These are phyloP conservation scores for Teunomyces aglyptinius DNA, from an alignment of 805 yeast genomes.

Conservation along the genomic window DNA sequence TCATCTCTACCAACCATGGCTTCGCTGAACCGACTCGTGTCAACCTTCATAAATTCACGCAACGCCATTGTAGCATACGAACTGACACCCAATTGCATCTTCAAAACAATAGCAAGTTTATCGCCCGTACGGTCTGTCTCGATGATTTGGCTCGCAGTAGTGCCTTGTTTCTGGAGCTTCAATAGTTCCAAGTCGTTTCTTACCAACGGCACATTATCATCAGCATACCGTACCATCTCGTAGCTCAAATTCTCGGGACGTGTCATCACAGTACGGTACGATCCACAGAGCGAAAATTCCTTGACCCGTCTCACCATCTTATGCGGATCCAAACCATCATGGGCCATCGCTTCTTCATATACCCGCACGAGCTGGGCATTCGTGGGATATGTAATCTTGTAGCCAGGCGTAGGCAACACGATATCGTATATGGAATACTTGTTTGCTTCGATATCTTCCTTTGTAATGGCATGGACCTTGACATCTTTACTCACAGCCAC, in stretches of 20 bases:
- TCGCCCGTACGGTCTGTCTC: conserved; percentile 23
- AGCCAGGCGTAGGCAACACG: conserved; percentile 96
- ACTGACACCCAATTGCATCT: conserved; percentile 76
- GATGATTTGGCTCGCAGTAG: conserved; percentile 22
- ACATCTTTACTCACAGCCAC: conserved; percentile 52
- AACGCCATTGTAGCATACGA: conserved; percentile 98
- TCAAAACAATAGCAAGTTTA: conserved; percentile 69
- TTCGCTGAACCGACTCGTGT: conserved; percentile 47
- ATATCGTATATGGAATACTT: conserved; percentile 73
- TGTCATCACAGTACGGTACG: conserved; percentile 73
- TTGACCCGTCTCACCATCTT: conserved; percentile 80
- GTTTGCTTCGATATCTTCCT: conserved; percentile 61
- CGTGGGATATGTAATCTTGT: conserved; percentile 81
- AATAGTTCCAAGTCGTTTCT: conserved; percentile 68
- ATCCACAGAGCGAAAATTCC: conserved; percentile 90
- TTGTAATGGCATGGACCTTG: conserved; percentile 73
- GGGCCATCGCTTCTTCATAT: conserved; percentile 70
- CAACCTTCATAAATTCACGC: conserved; percentile 82
- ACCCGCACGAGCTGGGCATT: conserved; percentile 57
- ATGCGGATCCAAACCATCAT: conserved; percentile 80
- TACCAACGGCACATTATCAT: conserved; percentile 68
- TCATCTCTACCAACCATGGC: conserved; percentile 7
- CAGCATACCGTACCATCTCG: conserved; percentile 57
- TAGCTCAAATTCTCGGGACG: conserved; percentile 66
- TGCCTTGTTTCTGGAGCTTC: conserved; percentile 20